Evolutionary conservation across 768 basidiomycete species (phyloP).

Genomic region (Boletellus emodensis): DNA sequence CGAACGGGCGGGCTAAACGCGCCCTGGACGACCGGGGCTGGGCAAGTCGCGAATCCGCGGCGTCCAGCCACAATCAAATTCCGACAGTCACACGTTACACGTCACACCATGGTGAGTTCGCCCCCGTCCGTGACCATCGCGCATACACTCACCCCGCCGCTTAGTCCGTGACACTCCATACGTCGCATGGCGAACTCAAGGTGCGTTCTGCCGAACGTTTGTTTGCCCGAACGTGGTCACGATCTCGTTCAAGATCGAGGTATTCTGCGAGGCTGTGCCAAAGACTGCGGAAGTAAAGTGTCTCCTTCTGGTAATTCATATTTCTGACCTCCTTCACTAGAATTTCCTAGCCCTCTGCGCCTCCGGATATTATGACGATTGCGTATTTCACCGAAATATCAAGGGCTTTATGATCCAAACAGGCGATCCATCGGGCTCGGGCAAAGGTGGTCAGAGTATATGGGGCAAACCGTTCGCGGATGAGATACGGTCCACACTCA

Average conservation of each 20-base stretch:
- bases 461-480: conserved; percentile 93
- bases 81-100: conserved; percentile 23
- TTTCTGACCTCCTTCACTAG: conserved; percentile 36
- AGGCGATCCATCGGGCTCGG: conserved; percentile 83
- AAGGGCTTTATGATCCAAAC: conserved; percentile 96
- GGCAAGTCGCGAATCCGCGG: no score
- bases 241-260: conserved; percentile 63
- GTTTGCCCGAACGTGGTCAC: neutral
- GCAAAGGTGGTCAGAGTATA: conserved; percentile 95
- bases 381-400: conserved; percentile 92
- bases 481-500: conserved; percentile 90
- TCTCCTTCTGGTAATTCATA: neutral
- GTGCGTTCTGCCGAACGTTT: conserved; percentile 36
- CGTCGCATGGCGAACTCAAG: conserved; percentile 93
- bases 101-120: conserved; percentile 30
- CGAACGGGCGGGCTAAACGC: neutral
- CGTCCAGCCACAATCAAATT: neutral
- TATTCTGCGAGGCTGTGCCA: conserved; percentile 97
- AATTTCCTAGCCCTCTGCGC: conserved; percentile 96
- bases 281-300: conserved; percentile 83
- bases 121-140: conserved; percentile 22
- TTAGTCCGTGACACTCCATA: conserved; percentile 93
- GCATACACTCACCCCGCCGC: conserved; percentile 11
- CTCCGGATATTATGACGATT: conserved; percentile 79
- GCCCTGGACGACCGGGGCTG: neutral